Percentiles rank a stretch among this genome's conserved stretches.
phyloP scores from a whole-genome alignment of 768 basidiomycete species.

The Mycena filopes region DNA sequence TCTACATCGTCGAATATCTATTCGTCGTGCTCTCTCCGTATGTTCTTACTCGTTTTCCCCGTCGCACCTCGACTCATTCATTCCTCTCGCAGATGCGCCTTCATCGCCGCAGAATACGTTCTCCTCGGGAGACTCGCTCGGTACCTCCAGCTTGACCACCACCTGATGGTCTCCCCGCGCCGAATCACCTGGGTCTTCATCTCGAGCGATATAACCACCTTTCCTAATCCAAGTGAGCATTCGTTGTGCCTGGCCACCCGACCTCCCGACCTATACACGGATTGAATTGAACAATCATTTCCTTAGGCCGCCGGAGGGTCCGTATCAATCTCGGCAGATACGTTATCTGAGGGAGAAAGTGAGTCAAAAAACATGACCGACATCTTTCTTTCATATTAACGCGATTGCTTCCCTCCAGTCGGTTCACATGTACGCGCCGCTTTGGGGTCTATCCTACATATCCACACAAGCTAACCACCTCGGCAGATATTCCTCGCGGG shows the following conservation, averaged over 20 bases:
- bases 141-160: conserved; percentile 56
- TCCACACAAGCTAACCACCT: background rate
- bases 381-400: background rate
- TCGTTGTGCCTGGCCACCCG: conserved; percentile 8
- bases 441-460: background rate
- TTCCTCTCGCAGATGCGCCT: conserved; percentile 58
- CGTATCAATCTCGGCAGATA: conserved; percentile 54
- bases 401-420: conserved; percentile 1
- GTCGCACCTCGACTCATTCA: background rate
- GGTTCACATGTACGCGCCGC: conserved; percentile 16
- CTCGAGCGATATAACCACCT: conserved; percentile 70
- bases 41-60: background rate
- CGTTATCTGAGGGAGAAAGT: conserved; percentile 37
- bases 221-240: conserved; percentile 71
- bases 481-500: conserved; percentile 65
- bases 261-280: background rate
- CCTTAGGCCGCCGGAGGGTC: conserved; percentile 59
- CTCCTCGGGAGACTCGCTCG: conserved; percentile 70
- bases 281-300: background rate
- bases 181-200: conserved; percentile 69
- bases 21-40: conserved; percentile 68
- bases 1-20: conserved; percentile 68
- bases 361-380: conserved; percentile 46
- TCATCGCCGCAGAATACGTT: conserved; percentile 76
- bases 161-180: conserved; percentile 59